Percentiles rank a stretch among this genome's conserved stretches.
Evolutionary conservation across 2,329 filamentous ascomycete genomes (phyloP).

Genomic region (Penicillium capsulatum): DNA sequence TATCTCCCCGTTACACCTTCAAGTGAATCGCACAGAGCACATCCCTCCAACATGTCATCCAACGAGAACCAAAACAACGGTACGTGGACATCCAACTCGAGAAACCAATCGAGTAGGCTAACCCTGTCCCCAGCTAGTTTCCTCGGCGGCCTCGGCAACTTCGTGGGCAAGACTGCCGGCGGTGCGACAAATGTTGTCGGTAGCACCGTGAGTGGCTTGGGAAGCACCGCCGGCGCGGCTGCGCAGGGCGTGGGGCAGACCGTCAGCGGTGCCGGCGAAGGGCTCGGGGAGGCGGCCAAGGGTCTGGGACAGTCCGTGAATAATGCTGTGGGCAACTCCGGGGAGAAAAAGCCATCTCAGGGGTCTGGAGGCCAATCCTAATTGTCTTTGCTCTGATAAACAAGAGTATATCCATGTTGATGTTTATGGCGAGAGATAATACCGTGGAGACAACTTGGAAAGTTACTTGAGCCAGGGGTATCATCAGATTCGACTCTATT

Average conservation of each 20-base stretch:
- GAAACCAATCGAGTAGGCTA: no score
- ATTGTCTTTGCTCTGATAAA: no score
- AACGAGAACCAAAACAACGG: conserved; percentile 4
- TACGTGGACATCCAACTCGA: conserved; percentile 4
- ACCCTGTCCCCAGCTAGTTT: conserved; percentile 15
- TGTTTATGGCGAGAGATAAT: no score
- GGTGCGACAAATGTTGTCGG: conserved; percentile 23
- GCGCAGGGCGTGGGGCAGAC: conserved; percentile 30
- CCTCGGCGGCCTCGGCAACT: conserved; percentile 24
- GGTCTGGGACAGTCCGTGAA: conserved; percentile 25
- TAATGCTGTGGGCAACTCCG: conserved; percentile 15
- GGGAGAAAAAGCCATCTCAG: conserved; percentile 18
- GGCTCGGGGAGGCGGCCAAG: conserved; percentile 22
- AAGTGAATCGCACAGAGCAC: no score
- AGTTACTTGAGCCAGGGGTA: no score
- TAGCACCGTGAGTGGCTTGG: conserved; percentile 24
- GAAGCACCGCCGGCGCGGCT: conserved; percentile 24
- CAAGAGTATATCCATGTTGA: no score
- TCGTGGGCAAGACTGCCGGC: conserved; percentile 24
- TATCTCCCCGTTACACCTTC: no score
- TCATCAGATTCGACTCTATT: no score
- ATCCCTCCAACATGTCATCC: conserved; percentile 11
- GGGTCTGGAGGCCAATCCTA: background rate
- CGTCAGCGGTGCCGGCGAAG: conserved; percentile 22
- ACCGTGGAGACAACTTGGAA: no score